Evolutionary conservation across 805 yeast genomes (phyloP), one percentile per base, ranked within the genome.

Genomic region (Candida manassasensis): DNA sequence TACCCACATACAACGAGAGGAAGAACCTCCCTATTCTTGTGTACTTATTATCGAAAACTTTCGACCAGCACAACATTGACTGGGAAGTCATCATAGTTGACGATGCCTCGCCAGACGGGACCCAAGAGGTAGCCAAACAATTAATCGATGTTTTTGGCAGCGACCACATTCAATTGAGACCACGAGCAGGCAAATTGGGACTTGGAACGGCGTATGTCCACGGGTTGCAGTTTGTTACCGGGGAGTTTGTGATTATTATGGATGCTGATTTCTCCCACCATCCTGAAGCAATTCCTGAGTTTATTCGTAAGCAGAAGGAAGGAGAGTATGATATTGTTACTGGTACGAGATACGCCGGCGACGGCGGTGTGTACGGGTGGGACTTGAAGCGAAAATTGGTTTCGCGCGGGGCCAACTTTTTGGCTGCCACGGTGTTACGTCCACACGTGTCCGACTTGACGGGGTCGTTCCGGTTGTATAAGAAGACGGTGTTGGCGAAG

Each of bases 301-400:
- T 82, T 55, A 81, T 83, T 50, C 71, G 69, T 36, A 76, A 77
- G 53, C 90, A 83, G 48, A 66, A 73, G 51, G 41, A 49, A 37
- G 63, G 51, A 29, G 52, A 76, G 50, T 76, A 52, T 45, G 82
- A 76, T 48, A 76, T 76, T 54, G 71, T 67, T 19, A 67, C 73
- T 13, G 73, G 73, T 18, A 83, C 90, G 6, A 72, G 90, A 50
- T 82, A 83, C 49, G 82, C 84, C 8, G 89, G 89, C 11, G 69
- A 82, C 47, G 90, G 90, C 21, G 90, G 90, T 32, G 90, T 82
- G 19, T 83, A 73, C 51, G 90, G 90, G 33, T 82, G 90, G 90
- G 88, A 83, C 52, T 71, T 82, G 57, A 81, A 82, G 69, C 68
- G 90, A 53, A 82, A 82, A 54, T 67, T 83, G 53, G 84, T 81